Base-by-base conservation (phyloP, 306 rosid species). In the Rubus parviflorus region DNA sequence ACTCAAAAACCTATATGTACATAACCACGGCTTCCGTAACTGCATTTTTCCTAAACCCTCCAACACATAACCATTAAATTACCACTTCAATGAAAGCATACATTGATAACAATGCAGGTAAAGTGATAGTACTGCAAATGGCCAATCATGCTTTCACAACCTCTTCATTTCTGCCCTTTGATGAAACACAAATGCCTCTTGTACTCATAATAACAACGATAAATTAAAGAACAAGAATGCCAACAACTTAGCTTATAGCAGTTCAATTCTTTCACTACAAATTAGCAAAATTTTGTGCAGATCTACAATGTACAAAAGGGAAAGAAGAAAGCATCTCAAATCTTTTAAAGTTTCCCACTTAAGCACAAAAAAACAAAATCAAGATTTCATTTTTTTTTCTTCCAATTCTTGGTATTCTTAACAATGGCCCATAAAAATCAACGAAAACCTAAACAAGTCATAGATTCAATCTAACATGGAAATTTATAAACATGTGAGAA, bases 361-460 rank as follows among this genome's bases (percentile, higher is more conserved):
- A 2, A 37, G 23, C 30, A 58, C 35, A 30, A 1, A 46, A 42
- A 77, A 12, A 8, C 22, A 74, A 5, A 30, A 49, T 25, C 42
- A 35, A 52, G 73, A 61, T 14, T 14, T 5, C 22, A 53, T 3
- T 14, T 23, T n/a, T 45, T 43, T 40, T 7, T 41, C 38, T 69
- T 41, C 47, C 51, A 17, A 0, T 48, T 68, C 54, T 47, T 4
- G 61, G 19, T 45, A 68, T 60, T 81, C 80, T 63, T 54, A 45
- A 37, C 25, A 30, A 69, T 25, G 64, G 74, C 71, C 61, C 70
- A 60, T 68, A 15, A 58, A 30, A 56, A n/a, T 19, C 61, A 30
- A 10, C 30, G 20, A 65, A 47, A 73, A 0, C 40, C 53, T 35
- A 56, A 9, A 40, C 51, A 22, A 35, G 7, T 30, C 35, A 30